A percentile compares a stretch with the other conserved stretches of the same genome.
Evolutionary conservation across 176 grass and related monocot species (phyloP).

Genomic region (Stipa capillata): DNA sequence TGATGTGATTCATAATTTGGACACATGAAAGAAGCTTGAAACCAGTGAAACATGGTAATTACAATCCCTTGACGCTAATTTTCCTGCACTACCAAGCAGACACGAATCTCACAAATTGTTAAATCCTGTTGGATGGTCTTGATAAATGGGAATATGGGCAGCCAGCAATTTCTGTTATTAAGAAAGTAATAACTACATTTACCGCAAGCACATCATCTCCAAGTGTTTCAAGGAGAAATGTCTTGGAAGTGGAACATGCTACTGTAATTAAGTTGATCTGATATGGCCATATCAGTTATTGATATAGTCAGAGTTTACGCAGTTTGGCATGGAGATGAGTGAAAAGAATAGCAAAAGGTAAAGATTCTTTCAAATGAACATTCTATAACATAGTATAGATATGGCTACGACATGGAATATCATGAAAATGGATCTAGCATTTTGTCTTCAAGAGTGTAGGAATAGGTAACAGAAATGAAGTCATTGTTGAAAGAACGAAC

Average conservation of each 20-base stretch:
- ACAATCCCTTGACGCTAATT: not conserved
- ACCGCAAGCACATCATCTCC: not conserved
- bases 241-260: not conserved
- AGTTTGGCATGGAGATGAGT: not conserved
- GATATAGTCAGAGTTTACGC: not conserved
- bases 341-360: not conserved
- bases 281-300: not conserved
- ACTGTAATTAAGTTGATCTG: not conserved
- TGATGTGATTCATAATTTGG: not conserved
- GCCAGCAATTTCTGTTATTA: not conserved
- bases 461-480: not conserved
- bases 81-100: slow-evolving; percentile 5
- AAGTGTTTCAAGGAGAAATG: not conserved
- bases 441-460: not conserved
- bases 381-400: not conserved
- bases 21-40: not conserved
- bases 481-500: not conserved
- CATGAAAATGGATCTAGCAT: not conserved
- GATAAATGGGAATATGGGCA: slow-evolving; percentile 17
- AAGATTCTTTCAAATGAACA: not conserved
- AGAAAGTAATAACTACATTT: slow-evolving; percentile 11
- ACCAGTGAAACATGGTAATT: not conserved
- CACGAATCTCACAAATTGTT: not conserved
- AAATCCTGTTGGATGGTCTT: not conserved
- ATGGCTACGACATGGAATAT: not conserved